Base-by-base conservation (phyloP, 306 rosid genomes). In the Medicago ruthenica region DNA sequence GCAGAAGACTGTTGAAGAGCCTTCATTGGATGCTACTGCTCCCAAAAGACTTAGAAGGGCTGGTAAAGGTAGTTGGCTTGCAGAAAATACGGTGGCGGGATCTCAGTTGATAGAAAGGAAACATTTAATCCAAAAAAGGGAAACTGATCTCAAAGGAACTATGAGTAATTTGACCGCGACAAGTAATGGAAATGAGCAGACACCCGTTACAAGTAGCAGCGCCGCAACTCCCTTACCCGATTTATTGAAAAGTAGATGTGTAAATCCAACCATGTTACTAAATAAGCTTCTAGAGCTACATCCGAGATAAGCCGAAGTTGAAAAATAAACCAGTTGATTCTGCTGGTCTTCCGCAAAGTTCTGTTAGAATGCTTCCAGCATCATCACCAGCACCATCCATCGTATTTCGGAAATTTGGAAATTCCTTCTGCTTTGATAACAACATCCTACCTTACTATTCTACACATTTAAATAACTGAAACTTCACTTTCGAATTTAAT, bases 61-160 rank as follows among this genome's bases (percentile, higher is more conserved):
- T 9, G 89, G 91, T 72, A 76, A 55, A 45, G 90, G 95, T 76
- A 96, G 96, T 71, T 86, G 95, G 97, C 84, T 92, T 83, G 97
- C 90, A 48, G 91, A 92, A 36, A 50, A 48, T 55, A 16, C 66
- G 24, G 16, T 55, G 1, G 41, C 62, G 64, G 93, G 87, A 77
- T 76, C 90, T 57, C 92, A 87, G 70, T 54, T 85, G 61, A 57
- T 48, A 63, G 87, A 79, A 69, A 81, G 83, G 84, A 94, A 67
- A 71, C 89, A 82, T 36, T 79, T 76, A 54, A 47, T 53, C 76
- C 92, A 79, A 70, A 87, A 79, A 44, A 60, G 69, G 12, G 86
- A 70, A 71, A 42, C 83, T 76, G 89, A 88, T 79, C 77, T 76
- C 62, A 87, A 80, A 73, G 86, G 72, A 42, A 67, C 57, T 79